Percentiles rank a stretch among this genome's conserved stretches.
Conservation (phyloP, 352 stramenopile genomes). For the Phytophthora fragariaefolia region DNA sequence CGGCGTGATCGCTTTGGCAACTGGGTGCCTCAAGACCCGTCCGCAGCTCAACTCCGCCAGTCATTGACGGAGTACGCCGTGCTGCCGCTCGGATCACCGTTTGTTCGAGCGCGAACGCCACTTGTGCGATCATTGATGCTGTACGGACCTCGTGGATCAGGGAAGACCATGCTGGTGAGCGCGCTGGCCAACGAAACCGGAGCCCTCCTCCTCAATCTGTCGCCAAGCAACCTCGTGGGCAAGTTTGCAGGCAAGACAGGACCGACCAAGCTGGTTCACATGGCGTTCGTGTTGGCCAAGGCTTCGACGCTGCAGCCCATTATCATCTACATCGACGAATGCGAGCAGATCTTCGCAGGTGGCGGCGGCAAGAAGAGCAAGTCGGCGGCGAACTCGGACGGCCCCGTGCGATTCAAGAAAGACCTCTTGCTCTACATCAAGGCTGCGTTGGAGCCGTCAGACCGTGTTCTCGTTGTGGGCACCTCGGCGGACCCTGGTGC, state of each 20-base stretch:
- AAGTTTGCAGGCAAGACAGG: conserved; percentile 94
- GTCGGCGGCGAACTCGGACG: conserved; percentile 59
- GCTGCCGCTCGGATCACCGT: conserved; percentile 81
- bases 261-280: conserved; percentile 94
- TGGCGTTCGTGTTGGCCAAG: conserved; percentile 93
- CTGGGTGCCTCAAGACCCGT: conserved; percentile 93
- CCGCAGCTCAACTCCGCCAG: conserved; percentile 90
- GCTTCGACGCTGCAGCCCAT: conserved; percentile 85
- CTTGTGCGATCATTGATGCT: conserved; percentile 93
- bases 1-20: conserved; percentile 74
- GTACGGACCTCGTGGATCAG: conserved; percentile 91
- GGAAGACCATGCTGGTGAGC: conserved; percentile 94
- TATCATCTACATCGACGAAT: conserved; percentile 96
- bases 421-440: conserved; percentile 95
- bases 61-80: conserved; percentile 92
- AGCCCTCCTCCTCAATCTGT: conserved; percentile 95
- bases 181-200: conserved; percentile 93
- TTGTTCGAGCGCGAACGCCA: conserved; percentile 77
- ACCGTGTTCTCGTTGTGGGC: conserved; percentile 93
- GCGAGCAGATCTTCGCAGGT: conserved; percentile 88
- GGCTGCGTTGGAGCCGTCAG: conserved; percentile 81
- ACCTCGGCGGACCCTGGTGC: conserved; percentile 84
- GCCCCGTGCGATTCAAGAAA: conserved; percentile 92
- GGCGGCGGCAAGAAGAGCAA: conserved; percentile 86
- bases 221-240: conserved; percentile 90